Evolutionary conservation across 176 grass and related monocot genomes (phyloP).

Genomic region (barley (Hordeum vulgare)): DNA sequence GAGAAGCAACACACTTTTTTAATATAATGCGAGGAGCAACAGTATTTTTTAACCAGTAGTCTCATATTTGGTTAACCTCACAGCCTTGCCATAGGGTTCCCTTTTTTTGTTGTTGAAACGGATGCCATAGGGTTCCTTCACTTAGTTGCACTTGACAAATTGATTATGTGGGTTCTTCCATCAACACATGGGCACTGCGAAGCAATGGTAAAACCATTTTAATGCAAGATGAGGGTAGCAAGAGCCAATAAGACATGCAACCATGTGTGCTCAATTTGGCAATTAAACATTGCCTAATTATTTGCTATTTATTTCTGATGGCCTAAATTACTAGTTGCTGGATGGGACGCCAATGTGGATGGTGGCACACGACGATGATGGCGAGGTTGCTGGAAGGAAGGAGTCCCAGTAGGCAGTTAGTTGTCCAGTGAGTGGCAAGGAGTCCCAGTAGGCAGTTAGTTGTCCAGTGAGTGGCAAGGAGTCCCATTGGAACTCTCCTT

Average conservation of each 20-base stretch:
- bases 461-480: background rate
- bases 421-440: background rate
- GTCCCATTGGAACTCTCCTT: slow-evolving; percentile 23
- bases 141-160: slow-evolving; percentile 1
- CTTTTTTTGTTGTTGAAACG: too few relatives aligned
- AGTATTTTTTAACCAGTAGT: background rate
- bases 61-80: slow-evolving; percentile 15
- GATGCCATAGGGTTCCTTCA: background rate
- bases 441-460: background rate
- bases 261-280: slow-evolving; percentile 7
- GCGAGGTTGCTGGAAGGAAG: background rate
- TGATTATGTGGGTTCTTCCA: background rate
- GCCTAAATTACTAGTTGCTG: slow-evolving; percentile 1
- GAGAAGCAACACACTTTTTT: slow-evolving; percentile 1
- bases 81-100: background rate
- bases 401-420: background rate
- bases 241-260: slow-evolving; percentile 13
- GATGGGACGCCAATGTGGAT: background rate
- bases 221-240: background rate
- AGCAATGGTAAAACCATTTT: background rate
- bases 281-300: background rate
- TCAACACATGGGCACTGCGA: background rate
- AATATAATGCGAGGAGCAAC: background rate
- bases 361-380: background rate
- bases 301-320: slow-evolving; percentile 5